phyloP scores from a whole-genome alignment of 2,329 filamentous ascomycete genomes.

The Tetracladium maxilliforme region DNA sequence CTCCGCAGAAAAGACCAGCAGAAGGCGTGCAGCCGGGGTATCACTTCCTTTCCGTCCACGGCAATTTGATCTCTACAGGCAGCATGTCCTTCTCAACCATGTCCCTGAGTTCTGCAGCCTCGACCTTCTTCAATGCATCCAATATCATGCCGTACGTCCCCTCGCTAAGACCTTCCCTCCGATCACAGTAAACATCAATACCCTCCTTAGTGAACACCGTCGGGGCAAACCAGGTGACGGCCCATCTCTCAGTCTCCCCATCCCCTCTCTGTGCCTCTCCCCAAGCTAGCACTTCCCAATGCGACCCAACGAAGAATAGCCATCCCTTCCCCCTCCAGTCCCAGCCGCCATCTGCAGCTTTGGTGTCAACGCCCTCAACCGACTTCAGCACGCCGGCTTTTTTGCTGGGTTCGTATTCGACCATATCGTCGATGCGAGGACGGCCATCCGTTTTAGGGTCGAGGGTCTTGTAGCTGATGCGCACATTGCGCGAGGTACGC shows the following conservation, averaged over 20 bases:
- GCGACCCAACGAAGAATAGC: constrained; percentile 55
- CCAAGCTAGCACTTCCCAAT: constrained; percentile 74
- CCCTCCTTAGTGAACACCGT: constrained; percentile 75
- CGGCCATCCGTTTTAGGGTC: constrained; percentile 4
- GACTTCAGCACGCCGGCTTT: constrained; percentile 33
- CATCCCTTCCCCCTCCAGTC: constrained; percentile 68
- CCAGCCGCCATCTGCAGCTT: constrained; percentile 33
- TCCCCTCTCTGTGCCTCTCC: constrained; percentile 35
- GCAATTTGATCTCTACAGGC: too few species aligned
- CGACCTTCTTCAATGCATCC: constrained; percentile 33
- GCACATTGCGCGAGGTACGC: constrained; percentile 65
- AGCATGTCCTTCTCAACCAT: constrained; percentile 35
- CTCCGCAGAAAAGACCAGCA: too few species aligned
- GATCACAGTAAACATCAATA: constrained; percentile 61
- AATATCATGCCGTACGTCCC: constrained; percentile 41
- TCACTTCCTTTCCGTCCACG: too few species aligned
- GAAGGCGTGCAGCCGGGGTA: too few species aligned
- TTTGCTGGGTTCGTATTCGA: constrained; percentile 48
- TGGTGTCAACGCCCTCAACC: constrained; percentile 50
- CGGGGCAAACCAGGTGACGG: constrained; percentile 72
- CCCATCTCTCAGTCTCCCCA: constrained; percentile 39
- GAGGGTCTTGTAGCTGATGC: constrained; percentile 57
- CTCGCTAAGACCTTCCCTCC: constrained; percentile 40
- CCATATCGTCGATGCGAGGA: constrained; percentile 48
- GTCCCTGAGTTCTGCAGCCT: constrained; percentile 33